Percentiles rank a stretch among this genome's conserved stretches.
phyloP scores from a whole-genome alignment of 2,329 filamentous ascomycete genomes.

The Corniculantispora saksenae region DNA sequence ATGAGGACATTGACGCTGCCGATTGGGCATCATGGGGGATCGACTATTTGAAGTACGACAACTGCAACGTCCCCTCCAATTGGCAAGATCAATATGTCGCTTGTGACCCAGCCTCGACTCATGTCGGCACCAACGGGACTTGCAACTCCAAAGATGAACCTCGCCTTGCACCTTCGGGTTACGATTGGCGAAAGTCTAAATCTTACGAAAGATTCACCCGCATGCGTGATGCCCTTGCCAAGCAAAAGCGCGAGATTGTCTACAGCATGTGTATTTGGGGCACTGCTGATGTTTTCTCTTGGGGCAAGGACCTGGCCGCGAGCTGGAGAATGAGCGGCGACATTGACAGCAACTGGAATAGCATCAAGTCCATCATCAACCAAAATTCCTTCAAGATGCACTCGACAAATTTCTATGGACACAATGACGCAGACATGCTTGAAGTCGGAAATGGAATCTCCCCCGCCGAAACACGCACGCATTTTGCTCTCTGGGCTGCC shows the following conservation, averaged over 20 bases:
- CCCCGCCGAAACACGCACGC: conserved; percentile 45
- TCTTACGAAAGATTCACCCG: conserved; percentile 46
- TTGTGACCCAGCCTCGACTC: conserved; percentile 3
- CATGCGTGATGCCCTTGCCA: conserved; percentile 55
- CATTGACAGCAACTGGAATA: conserved; percentile 40
- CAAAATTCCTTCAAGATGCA: conserved; percentile 49
- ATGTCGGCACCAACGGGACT: conserved; percentile 8
- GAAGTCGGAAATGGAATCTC: conserved; percentile 54
- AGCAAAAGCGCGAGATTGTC: conserved; percentile 46
- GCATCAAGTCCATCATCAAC: conserved; percentile 45
- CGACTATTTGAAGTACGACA: conserved; percentile 39
- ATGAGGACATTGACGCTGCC: conserved; percentile 58
- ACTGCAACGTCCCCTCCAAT: conserved; percentile 7
- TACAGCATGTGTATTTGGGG: conserved; percentile 59
- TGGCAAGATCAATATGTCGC: conserved; percentile 14
- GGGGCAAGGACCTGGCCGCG: conserved; percentile 50
- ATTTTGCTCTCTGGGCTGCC: conserved; percentile 54
- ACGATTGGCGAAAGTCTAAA: conserved; percentile 51
- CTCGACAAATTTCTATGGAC: conserved; percentile 48
- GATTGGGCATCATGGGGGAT: conserved; percentile 61
- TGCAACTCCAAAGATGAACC: conserved; percentile 25
- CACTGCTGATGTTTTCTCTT: conserved; percentile 47
- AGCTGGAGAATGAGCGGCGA: conserved; percentile 49
- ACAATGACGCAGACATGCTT: conserved; percentile 53
- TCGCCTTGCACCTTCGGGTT: conserved; percentile 44